Conservation (phyloP, 148 eudicot genomes). For the Cornus kousa region DNA sequence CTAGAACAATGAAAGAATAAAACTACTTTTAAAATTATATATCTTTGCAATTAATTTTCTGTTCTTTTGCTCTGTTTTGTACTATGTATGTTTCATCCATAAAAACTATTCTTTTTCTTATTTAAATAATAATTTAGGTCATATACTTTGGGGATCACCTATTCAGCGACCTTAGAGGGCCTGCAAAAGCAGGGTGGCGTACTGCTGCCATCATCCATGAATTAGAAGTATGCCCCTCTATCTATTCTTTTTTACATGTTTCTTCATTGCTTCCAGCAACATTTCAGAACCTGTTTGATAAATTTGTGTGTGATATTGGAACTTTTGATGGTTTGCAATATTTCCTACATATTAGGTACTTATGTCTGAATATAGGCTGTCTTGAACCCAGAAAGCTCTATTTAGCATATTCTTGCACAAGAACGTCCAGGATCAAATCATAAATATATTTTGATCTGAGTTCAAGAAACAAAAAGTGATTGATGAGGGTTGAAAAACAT, state of each 20-base stretch:
- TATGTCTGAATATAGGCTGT: not conserved
- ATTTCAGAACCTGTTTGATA: conserved; percentile 1
- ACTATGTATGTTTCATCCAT: not conserved
- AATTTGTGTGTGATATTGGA: not conserved
- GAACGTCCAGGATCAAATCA: not conserved
- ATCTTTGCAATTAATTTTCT: not conserved
- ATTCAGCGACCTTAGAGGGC: conserved; percentile 95
- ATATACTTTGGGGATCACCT: conserved; percentile 99
- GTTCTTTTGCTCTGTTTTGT: not conserved
- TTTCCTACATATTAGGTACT: too few species aligned
- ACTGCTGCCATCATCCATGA: conserved; percentile 96
- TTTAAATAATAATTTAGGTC: conserved; percentile 46
- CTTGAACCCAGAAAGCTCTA: not conserved
- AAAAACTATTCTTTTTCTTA: conserved; percentile 7
- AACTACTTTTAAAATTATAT: not conserved
- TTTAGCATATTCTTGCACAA: not conserved
- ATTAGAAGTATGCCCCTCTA: conserved; percentile 59
- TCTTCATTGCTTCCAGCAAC: not conserved
- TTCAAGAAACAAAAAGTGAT: not conserved
- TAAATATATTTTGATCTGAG: not conserved
- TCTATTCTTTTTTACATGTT: not conserved
- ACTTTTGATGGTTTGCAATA: not conserved
- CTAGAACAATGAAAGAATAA: conserved; percentile 6
- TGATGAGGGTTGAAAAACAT: not conserved
- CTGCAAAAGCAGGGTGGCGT: conserved; percentile 97